Evolutionary conservation across 441 rosid species (phyloP).

Genomic region (Gossypium schwendimanii): DNA sequence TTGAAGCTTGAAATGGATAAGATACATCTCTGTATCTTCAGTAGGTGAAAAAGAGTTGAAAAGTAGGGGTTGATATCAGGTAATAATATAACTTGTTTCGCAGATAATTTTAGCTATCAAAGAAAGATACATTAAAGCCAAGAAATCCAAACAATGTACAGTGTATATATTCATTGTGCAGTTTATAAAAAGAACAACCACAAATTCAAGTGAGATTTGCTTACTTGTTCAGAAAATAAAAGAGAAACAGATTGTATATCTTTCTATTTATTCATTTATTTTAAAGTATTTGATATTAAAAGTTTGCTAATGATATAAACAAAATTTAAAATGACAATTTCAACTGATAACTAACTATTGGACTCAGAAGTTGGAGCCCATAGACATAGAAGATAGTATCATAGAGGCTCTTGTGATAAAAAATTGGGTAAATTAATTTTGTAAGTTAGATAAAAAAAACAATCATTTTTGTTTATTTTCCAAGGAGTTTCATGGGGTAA

Average conservation of each 20-base stretch:
- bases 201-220: not conserved
- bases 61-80: not conserved
- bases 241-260: not conserved
- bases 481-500: not conserved
- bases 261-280: not conserved
- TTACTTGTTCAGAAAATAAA: not conserved
- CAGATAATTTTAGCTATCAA: not conserved
- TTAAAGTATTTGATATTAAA: too few relatives aligned
- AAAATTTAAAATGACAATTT: not conserved
- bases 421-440: too few relatives aligned
- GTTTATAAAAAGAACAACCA: not conserved
- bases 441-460: too few relatives aligned
- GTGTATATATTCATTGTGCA: not conserved
- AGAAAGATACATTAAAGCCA: not conserved
- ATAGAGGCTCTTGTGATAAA: too few relatives aligned
- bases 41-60: not conserved
- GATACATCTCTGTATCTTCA: not conserved
- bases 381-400: not conserved
- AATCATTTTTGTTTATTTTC: too few relatives aligned
- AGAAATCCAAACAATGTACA: not conserved
- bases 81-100: not conserved
- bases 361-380: not conserved
- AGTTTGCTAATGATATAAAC: too few relatives aligned
- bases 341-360: not conserved
- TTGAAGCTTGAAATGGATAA: slow-evolving; percentile 10